Conservation (phyloP, 163 green algal genomes). For the Prototheca cutis region DNA sequence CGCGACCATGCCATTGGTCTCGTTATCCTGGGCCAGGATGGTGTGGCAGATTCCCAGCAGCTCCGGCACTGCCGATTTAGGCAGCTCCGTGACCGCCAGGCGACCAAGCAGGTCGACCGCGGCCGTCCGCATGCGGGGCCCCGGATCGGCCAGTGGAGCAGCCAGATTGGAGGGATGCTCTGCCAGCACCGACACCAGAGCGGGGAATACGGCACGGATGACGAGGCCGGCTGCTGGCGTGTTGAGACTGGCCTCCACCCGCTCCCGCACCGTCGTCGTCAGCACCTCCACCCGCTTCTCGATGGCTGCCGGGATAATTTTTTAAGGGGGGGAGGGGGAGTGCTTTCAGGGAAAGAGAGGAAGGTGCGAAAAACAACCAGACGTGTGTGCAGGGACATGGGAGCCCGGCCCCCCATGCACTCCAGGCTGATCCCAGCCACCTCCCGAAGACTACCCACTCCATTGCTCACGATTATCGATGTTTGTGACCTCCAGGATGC, state of each 20-base stretch:
- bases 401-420: not conserved
- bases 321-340: not conserved
- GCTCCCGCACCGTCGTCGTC: slow-evolving; percentile 46
- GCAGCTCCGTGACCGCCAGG: slow-evolving; percentile 55
- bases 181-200: slow-evolving; percentile 27
- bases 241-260: slow-evolving; percentile 56
- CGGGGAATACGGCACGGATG: slow-evolving; percentile 40
- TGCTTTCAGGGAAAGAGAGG: not conserved
- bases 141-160: not conserved
- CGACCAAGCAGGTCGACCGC: slow-evolving; percentile 16
- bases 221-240: slow-evolving; percentile 57
- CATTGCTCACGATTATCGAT: not conserved
- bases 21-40: slow-evolving; percentile 64
- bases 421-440: not conserved
- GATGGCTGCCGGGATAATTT: slow-evolving; percentile 9
- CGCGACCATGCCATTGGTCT: slow-evolving; percentile 77
- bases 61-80: slow-evolving; percentile 42
- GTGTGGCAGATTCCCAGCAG: slow-evolving; percentile 52
- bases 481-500: not conserved
- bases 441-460: not conserved
- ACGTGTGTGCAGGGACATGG: not conserved
- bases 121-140: not conserved
- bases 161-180: not conserved
- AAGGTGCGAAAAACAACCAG: not conserved
- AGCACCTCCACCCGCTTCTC: slow-evolving; percentile 31